Base-by-base conservation (phyloP, 169 alveolate species). In the Plasmodium cynomolgi region DNA sequence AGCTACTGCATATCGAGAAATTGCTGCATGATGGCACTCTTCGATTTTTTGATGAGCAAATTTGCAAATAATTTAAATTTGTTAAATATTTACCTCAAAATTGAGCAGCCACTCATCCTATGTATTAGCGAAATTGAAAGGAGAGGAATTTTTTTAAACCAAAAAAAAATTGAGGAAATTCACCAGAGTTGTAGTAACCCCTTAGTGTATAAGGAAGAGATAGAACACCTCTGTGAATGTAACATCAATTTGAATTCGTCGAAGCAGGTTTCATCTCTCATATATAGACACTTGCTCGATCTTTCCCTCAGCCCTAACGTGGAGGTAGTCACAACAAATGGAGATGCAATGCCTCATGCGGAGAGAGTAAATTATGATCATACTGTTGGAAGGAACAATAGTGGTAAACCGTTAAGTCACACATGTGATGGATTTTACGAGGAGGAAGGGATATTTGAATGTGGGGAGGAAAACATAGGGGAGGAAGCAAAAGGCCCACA, bases 191-290 rank as follows among this genome's bases (percentile, higher is more conserved):
- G 91, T 11, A 54, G 54, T 62, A 58, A 92, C 71, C 95, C 95
- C 31, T 23, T 62, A 26, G 82, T 81, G 7, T 84, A 84, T 84
- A 85, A 84, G 58, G 39, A 92, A 20, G 90, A 92, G 41, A 92
- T 92, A 29, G 93, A 84, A 26, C 33, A 82, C 31, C 75, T 92
- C 39, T 84, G 93, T 50, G 41, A 73, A 0, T 92, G 91, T 74
- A 74, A 71, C 74, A 79, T 92, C 47, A 92, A 92, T 62, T 80
- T 92, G 44, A 92, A 92, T 73, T 92, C 95, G 0, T 92, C 95
- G 29, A 92, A 92, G 29, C 95, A 92, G 56, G 95, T 92, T 1
- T 62, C 95, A 9, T 72, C 91, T 4, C 50, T 91, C 20, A n/a
- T 91, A 72, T 91, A 81, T 34, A 50, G n/a, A 85, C 11, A 74